Conservation (phyloP, 2,329 filamentous ascomycete species). For the Fusarium pilosicola region DNA sequence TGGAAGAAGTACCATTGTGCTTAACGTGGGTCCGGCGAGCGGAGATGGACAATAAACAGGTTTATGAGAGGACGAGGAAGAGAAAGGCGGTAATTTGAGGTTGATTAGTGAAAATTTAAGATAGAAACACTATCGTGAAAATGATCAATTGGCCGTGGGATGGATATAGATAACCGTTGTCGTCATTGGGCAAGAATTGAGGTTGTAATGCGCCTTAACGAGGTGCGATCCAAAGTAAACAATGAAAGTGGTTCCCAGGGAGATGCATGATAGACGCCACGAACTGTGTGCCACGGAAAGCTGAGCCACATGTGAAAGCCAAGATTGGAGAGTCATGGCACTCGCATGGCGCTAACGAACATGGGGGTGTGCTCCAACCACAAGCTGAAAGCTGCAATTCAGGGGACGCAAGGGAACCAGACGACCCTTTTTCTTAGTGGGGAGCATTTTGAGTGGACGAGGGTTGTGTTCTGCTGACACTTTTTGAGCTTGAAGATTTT, state of each 20-base stretch:
- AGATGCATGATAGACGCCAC: slow-evolving; percentile 34
- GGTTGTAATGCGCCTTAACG: slow-evolving; percentile 29
- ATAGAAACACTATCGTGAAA: background rate
- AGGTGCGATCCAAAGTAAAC: slow-evolving; percentile 39
- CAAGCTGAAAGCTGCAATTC: slow-evolving; percentile 26
- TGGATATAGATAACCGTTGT: slow-evolving; percentile 27
- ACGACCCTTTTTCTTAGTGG: slow-evolving; percentile 27
- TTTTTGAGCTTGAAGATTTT: slow-evolving; percentile 9
- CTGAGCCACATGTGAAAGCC: slow-evolving; percentile 27
- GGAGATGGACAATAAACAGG: slow-evolving; percentile 37
- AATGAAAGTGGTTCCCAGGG: slow-evolving; percentile 40
- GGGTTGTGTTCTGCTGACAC: background rate
- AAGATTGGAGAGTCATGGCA: slow-evolving; percentile 27
- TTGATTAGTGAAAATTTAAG: slow-evolving; percentile 3
- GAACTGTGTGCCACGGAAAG: background rate
- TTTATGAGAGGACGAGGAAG: slow-evolving; percentile 9
- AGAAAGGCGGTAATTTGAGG: slow-evolving; percentile 6
- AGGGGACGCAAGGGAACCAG: slow-evolving; percentile 25
- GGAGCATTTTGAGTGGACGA: slow-evolving; percentile 22
- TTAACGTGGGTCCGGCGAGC: slow-evolving; percentile 43
- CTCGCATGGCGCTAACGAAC: slow-evolving; percentile 40
- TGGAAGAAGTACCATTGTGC: slow-evolving; percentile 48
- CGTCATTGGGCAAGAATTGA: slow-evolving; percentile 29
- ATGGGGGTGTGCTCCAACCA: slow-evolving; percentile 22
- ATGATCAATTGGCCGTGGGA: slow-evolving; percentile 3